Conservation (phyloP, 1,284 basidiomycete species). For the Pisolithus thermaeus region DNA sequence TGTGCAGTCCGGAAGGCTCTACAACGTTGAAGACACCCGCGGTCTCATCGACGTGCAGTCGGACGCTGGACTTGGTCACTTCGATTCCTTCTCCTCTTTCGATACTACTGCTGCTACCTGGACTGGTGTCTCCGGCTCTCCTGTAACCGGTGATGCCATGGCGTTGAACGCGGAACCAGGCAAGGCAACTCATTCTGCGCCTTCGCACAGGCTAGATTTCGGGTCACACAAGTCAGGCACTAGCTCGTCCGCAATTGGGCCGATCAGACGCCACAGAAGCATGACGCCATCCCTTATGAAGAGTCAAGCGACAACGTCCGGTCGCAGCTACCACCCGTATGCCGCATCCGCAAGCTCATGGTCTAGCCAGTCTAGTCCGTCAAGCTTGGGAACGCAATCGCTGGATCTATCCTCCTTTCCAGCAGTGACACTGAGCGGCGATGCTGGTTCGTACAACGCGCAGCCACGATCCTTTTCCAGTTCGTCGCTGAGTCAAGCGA, state of each 20-base stretch:
- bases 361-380: slow-evolving; percentile 26
- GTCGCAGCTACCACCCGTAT: slow-evolving; percentile 27
- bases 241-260: slow-evolving; percentile 39
- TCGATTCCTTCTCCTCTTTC: slow-evolving; percentile 19
- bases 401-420: slow-evolving; percentile 25
- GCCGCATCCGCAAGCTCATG: slow-evolving; percentile 20
- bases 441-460: slow-evolving; percentile 2
- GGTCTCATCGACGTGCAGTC: slow-evolving; percentile 14
- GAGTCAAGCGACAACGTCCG: slow-evolving; percentile 23
- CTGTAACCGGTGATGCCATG: slow-evolving; percentile 29
- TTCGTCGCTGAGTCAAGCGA: not conserved
- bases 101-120: slow-evolving; percentile 25
- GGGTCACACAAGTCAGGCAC: slow-evolving; percentile 34
- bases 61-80: slow-evolving; percentile 18
- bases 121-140: slow-evolving; percentile 18
- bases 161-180: slow-evolving; percentile 33
- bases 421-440: slow-evolving; percentile 15
- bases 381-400: slow-evolving; percentile 21
- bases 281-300: slow-evolving; percentile 62
- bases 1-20: slow-evolving; percentile 7
- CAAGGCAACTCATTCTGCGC: slow-evolving; percentile 52
- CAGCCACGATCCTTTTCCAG: slow-evolving; percentile 21
- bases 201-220: slow-evolving; percentile 61
- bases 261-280: slow-evolving; percentile 62
- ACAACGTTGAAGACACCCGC: slow-evolving; percentile 19